Evolutionary conservation across 1,284 basidiomycete genomes (phyloP).

Genomic region (Coriolopsis trogii): DNA sequence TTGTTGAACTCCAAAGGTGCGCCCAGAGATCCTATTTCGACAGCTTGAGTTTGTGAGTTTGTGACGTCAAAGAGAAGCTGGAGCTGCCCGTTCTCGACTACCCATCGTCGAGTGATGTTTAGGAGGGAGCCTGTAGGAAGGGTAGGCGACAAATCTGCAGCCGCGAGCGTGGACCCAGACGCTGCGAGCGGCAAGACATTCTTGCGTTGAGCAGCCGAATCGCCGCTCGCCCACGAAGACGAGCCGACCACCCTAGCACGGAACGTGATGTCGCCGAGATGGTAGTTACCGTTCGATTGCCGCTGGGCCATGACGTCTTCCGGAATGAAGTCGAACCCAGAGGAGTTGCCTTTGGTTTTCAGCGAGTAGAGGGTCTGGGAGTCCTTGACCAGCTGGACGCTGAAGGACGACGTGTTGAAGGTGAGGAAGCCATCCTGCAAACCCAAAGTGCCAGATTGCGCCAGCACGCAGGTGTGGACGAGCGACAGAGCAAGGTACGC

Average conservation of each 20-base stretch:
- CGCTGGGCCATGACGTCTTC: conserved; percentile 54
- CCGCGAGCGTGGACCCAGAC: conserved; percentile 49
- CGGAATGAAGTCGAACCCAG: conserved; percentile 57
- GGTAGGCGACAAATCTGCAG: conserved; percentile 53
- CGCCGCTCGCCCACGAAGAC: conserved; percentile 49
- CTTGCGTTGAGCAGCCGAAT: conserved; percentile 48
- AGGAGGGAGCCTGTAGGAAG: conserved; percentile 48
- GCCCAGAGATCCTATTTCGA: conserved; percentile 59
- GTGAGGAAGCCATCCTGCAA: conserved; percentile 50
- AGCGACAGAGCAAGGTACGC: neutral
- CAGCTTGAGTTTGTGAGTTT: conserved; percentile 48
- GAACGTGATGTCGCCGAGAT: conserved; percentile 60
- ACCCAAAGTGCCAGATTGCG: conserved; percentile 37
- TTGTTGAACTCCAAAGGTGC: conserved; percentile 62
- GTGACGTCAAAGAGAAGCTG: conserved; percentile 55
- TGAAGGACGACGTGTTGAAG: conserved; percentile 48
- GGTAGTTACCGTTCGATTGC: conserved; percentile 53
- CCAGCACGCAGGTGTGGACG: conserved; percentile 1
- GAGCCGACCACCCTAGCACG: conserved; percentile 50
- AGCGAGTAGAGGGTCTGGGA: conserved; percentile 61
- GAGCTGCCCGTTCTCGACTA: conserved; percentile 43
- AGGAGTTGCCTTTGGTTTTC: conserved; percentile 37
- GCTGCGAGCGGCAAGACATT: conserved; percentile 42
- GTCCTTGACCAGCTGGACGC: conserved; percentile 54
- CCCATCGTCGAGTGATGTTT: conserved; percentile 57